phyloP scores from a whole-genome alignment of 306 rosid genomes.

The Styphnolobium japonicum region DNA sequence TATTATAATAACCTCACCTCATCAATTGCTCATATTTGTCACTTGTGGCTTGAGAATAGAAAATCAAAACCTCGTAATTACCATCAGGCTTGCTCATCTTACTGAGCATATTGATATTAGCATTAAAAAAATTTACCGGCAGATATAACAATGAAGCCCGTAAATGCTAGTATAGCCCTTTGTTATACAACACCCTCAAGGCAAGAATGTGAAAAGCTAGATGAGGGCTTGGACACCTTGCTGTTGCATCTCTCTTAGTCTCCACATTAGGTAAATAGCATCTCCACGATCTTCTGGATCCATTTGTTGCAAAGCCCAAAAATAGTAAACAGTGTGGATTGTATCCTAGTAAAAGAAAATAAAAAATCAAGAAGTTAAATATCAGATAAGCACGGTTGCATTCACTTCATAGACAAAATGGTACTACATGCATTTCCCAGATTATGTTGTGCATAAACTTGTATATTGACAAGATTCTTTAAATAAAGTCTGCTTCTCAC shows the following conservation, averaged over 20 bases:
- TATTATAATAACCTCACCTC: no score
- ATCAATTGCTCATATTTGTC: neutral
- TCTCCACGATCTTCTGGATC: constrained; percentile 71
- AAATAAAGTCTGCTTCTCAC: neutral
- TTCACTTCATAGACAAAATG: neutral
- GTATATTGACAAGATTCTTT: neutral
- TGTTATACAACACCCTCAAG: constrained; percentile 36
- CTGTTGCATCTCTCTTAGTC: constrained; percentile 80
- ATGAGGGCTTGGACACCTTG: constrained; percentile 78
- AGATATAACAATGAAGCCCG: neutral
- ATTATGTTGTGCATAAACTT: neutral
- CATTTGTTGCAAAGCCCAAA: constrained; percentile 89
- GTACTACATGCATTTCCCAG: neutral
- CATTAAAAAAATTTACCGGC: no score
- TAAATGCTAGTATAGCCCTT: neutral
- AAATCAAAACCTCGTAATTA: neutral
- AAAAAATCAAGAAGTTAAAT: neutral
- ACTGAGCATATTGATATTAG: no score
- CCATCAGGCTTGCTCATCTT: neutral
- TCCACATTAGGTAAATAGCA: constrained; percentile 73
- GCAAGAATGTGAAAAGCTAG: constrained; percentile 24
- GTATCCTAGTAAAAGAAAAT: constrained; percentile 71
- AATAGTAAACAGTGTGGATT: constrained; percentile 71
- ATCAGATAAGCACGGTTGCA: neutral
- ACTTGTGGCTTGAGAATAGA: neutral